phyloP scores from a whole-genome alignment of 176 grass and related monocot genomes.

The Ensete ventricosum region DNA sequence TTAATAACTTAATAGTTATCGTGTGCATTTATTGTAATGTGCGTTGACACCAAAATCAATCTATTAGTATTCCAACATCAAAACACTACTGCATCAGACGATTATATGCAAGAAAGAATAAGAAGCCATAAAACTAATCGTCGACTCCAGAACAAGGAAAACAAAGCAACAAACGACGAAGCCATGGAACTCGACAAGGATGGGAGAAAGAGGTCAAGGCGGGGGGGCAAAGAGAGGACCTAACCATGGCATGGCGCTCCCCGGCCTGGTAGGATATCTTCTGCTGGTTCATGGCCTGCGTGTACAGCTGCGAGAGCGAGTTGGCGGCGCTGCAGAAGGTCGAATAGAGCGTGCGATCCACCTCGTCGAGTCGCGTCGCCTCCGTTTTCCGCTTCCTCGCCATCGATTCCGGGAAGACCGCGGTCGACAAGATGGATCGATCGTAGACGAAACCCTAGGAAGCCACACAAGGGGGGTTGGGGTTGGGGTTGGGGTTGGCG shows the following conservation, averaged over 20 bases:
- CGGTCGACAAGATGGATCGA: not conserved
- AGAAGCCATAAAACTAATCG: no score
- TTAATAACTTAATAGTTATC: no score
- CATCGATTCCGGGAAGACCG: not conserved
- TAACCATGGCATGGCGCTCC: conserved; percentile 65
- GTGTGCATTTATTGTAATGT: no score
- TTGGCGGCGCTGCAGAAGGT: conserved; percentile 61
- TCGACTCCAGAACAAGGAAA: no score
- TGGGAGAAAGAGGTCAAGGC: not conserved
- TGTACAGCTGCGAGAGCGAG: conserved; percentile 78
- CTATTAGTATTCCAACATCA: no score
- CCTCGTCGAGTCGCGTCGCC: conserved; percentile 62
- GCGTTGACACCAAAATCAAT: no score
- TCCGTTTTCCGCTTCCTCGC: conserved; percentile 74
- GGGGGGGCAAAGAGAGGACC: not conserved
- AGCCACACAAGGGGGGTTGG: not conserved
- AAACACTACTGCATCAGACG: no score
- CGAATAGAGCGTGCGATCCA: conserved; percentile 58
- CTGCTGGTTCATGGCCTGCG: conserved; percentile 59
- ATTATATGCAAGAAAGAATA: no score
- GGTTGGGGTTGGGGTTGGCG: no score
- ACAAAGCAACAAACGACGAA: no score
- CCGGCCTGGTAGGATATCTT: conserved; percentile 60
- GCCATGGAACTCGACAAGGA: not conserved
- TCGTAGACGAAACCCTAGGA: conserved; percentile 1